Evolutionary conservation across 164 flowering plant species (phyloP).

Genomic region (Annona cherimola): DNA sequence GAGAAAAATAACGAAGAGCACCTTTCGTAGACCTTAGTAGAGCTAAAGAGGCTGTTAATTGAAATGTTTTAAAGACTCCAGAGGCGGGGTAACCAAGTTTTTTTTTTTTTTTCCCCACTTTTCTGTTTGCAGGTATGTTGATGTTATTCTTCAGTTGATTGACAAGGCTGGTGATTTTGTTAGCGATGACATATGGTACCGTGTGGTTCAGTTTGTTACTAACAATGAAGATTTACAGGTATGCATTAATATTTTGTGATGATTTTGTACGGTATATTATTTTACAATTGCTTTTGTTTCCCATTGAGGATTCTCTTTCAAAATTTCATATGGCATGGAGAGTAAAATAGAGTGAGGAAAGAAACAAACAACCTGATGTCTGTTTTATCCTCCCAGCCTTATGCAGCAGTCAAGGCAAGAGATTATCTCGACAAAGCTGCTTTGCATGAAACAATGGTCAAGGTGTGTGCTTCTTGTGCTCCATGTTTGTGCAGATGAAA

Average conservation of each 20-base stretch:
- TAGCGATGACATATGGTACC: conserved; percentile 99
- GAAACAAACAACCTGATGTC: conserved; percentile 6
- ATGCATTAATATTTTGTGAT: background rate
- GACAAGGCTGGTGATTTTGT: conserved; percentile 99
- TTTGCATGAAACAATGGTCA: conserved; percentile 98
- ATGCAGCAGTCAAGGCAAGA: conserved; percentile 95
- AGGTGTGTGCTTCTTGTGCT: conserved; percentile 51
- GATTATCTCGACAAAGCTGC: conserved; percentile 97
- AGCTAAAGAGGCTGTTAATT: too few relatives aligned
- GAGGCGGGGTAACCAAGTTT: too few relatives aligned
- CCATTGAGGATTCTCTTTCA: background rate
- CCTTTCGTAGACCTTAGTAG: too few relatives aligned
- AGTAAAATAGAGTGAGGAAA: background rate
- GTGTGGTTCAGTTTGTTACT: conserved; percentile 97
- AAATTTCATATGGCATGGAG: too few relatives aligned
- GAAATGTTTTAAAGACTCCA: too few relatives aligned
- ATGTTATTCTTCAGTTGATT: conserved; percentile 98
- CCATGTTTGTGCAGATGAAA: background rate
- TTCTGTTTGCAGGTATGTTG: conserved; percentile 74
- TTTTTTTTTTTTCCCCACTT: background rate
- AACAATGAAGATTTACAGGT: conserved; percentile 99
- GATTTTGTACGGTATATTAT: conserved; percentile 3
- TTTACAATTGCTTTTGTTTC: background rate
- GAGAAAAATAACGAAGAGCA: too few relatives aligned
- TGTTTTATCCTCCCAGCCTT: conserved; percentile 53